phyloP scores from a whole-genome alignment of 345 rosid species.

The Abelmoschus esculentus region DNA sequence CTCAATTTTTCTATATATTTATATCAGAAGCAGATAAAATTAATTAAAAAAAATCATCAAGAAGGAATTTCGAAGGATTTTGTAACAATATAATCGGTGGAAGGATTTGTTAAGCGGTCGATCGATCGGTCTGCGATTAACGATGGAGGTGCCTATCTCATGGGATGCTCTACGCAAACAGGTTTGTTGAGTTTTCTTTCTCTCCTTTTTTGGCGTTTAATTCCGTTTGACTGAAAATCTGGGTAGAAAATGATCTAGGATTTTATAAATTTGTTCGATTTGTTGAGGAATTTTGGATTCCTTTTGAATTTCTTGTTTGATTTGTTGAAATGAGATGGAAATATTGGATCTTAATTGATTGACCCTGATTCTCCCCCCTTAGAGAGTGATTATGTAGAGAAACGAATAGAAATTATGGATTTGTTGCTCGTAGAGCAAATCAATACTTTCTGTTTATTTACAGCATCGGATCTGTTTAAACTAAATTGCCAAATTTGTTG shows the following conservation, averaged over 20 bases:
- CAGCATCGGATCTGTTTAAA: not conserved
- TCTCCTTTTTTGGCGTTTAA: not conserved
- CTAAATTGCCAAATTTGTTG: not conserved
- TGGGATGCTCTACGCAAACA: conserved; percentile 93
- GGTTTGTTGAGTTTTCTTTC: conserved; percentile 26
- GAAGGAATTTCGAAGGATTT: too few species aligned
- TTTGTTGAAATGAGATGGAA: too few species aligned
- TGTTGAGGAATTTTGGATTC: not conserved
- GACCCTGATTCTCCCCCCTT: too few species aligned
- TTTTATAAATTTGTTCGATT: not conserved
- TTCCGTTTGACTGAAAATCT: not conserved
- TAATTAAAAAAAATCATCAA: too few species aligned
- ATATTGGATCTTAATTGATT: too few species aligned
- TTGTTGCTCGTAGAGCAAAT: not conserved
- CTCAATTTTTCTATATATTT: too few species aligned
- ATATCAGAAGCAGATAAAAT: too few species aligned
- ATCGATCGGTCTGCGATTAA: not conserved
- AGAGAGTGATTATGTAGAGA: not conserved
- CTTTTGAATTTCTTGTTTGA: not conserved
- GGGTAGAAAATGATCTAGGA: not conserved
- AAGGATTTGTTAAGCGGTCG: not conserved
- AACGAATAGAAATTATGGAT: not conserved
- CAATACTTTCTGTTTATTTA: not conserved
- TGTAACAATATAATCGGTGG: not conserved
- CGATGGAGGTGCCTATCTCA: conserved; percentile 76